Conservation (phyloP, 768 basidiomycete species). For the Lactarius tabidus region DNA sequence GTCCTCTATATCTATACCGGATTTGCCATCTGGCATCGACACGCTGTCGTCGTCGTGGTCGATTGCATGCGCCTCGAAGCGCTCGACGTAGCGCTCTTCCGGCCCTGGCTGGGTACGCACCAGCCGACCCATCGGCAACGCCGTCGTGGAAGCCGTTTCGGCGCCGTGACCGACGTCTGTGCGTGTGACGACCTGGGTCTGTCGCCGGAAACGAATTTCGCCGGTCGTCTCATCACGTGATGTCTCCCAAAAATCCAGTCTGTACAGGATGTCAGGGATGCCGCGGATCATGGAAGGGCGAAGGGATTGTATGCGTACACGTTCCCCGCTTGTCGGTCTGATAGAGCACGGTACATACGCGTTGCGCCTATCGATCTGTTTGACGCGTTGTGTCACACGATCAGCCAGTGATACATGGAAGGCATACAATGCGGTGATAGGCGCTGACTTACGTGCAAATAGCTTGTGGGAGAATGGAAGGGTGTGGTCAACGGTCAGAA, state of each 20-base stretch:
- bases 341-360: constrained; percentile 24
- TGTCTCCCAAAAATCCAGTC: constrained; percentile 25
- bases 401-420: neutral
- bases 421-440: neutral
- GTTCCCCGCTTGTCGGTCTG: constrained; percentile 19
- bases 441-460: constrained; percentile 23
- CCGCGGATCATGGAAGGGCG: too few relatives aligned
- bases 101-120: constrained; percentile 9
- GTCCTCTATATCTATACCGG: neutral
- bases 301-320: constrained; percentile 1
- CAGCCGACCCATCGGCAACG: constrained; percentile 20
- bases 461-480: constrained; percentile 2
- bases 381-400: neutral
- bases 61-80: constrained; percentile 24
- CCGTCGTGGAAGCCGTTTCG: constrained; percentile 10
- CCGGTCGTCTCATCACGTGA: constrained; percentile 22
- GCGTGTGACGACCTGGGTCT: constrained; percentile 15
- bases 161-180: neutral
- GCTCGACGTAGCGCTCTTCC: constrained; percentile 20
- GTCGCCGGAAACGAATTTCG: constrained; percentile 25
- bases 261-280: neutral
- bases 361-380: constrained; percentile 24
- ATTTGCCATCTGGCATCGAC: constrained; percentile 4
- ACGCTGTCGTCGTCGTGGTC: constrained; percentile 18
- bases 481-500: constrained; percentile 4